Evolutionary conservation across 2,329 filamentous ascomycete genomes (phyloP).

Genomic region (Chrysoporthe cubensis): DNA sequence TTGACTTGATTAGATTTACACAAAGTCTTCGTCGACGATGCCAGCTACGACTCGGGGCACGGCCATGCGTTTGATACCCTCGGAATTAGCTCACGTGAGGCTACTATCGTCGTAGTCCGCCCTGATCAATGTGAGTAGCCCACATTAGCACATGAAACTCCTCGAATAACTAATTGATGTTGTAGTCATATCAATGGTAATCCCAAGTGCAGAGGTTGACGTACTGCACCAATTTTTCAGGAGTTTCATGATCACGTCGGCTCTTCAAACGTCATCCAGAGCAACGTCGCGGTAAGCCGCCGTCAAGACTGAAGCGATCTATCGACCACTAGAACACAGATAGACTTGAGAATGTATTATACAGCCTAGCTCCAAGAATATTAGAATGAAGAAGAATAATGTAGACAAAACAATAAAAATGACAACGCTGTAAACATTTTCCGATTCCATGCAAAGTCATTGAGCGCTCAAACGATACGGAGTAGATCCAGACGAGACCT

Average conservation of each 20-base stretch:
- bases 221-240: slow-evolving; percentile 33
- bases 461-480: too few species aligned
- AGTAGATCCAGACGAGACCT: too few species aligned
- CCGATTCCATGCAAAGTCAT: too few species aligned
- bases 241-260: slow-evolving; percentile 28
- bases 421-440: too few species aligned
- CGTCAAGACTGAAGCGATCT: background rate
- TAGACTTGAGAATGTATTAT: too few species aligned
- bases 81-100: slow-evolving; percentile 50
- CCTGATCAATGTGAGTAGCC: slow-evolving; percentile 62
- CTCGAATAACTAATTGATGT: background rate
- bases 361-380: too few species aligned
- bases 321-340: background rate
- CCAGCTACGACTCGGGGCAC: slow-evolving; percentile 58
- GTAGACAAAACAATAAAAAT: too few species aligned
- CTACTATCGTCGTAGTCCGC: slow-evolving; percentile 57
- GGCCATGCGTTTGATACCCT: slow-evolving; percentile 61
- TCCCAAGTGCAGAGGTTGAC: slow-evolving; percentile 29
- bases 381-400: too few species aligned
- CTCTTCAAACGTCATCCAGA: background rate
- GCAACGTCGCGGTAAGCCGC: background rate
- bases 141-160: too few species aligned
- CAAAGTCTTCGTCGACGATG: slow-evolving; percentile 61
- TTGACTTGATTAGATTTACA: slow-evolving; percentile 50
- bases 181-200: slow-evolving; percentile 37